Evolutionary conservation across 805 yeast genomes (phyloP).

Genomic region (Tetrapisispora iriomotensis): DNA sequence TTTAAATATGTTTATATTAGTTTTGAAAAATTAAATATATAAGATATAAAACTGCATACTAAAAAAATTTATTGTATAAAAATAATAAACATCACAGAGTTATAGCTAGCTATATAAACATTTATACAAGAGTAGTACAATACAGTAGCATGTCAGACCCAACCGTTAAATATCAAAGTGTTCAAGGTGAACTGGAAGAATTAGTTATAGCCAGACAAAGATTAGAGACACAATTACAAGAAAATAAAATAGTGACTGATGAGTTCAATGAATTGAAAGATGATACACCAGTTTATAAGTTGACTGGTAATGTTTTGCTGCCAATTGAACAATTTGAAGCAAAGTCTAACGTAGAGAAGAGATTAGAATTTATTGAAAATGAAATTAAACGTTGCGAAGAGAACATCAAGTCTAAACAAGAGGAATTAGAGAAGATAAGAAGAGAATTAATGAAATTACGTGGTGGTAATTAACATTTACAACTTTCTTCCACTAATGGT

Average conservation of each 20-base stretch:
- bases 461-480: background rate
- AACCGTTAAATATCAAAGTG: constrained; percentile 29
- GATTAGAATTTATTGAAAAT: constrained; percentile 74
- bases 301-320: constrained; percentile 84
- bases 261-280: constrained; percentile 63
- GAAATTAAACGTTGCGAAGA: constrained; percentile 75
- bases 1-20: too few relatives aligned
- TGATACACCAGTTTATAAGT: constrained; percentile 71
- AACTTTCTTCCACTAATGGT: too few relatives aligned
- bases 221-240: constrained; percentile 90
- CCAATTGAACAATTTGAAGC: constrained; percentile 87
- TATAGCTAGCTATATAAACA: background rate
- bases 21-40: too few relatives aligned
- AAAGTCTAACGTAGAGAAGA: constrained; percentile 68
- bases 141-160: constrained; percentile 7
- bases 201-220: constrained; percentile 67
- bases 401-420: constrained; percentile 49
- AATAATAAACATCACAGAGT: too few relatives aligned
- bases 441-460: constrained; percentile 33
- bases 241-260: constrained; percentile 76
- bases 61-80: too few relatives aligned
- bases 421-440: constrained; percentile 50
- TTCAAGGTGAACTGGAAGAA: constrained; percentile 40
- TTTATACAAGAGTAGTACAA: background rate
- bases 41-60: background rate